A percentile compares a stretch with the other conserved stretches of the same genome.
These are phyloP conservation scores for Moesziomyces parantarcticus DNA, from an alignment of 1,284 basidiomycete genomes.

Conservation along the genomic window DNA sequence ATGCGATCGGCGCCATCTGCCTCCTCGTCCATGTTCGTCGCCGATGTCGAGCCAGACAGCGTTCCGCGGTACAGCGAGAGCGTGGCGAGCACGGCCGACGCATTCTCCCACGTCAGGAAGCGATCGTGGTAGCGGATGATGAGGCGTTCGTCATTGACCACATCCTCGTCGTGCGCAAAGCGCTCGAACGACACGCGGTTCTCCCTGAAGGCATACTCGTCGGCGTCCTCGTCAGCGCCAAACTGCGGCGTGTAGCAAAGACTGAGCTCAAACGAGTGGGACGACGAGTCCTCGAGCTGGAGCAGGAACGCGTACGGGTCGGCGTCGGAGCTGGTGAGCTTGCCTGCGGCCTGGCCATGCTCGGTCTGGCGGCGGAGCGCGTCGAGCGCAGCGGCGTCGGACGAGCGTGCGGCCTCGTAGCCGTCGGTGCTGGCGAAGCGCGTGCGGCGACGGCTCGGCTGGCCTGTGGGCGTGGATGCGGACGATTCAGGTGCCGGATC, in stretches of 20 bases:
- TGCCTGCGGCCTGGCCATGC: conserved; percentile 39
- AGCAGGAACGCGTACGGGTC: conserved; percentile 71
- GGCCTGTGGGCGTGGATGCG: conserved; percentile 21
- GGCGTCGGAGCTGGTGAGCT: conserved; percentile 69
- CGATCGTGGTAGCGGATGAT: conserved; percentile 70
- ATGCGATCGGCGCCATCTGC: conserved; percentile 53
- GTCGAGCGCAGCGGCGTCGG: conserved; percentile 23
- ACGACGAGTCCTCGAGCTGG: conserved; percentile 65
- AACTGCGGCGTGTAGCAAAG: conserved; percentile 50
- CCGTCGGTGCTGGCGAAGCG: conserved; percentile 41
- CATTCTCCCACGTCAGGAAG: conserved; percentile 72
- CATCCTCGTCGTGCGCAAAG: conserved; percentile 70
- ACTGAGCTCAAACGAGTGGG: conserved; percentile 71
- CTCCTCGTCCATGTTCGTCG: conserved; percentile 30
- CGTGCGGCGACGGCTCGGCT: conserved; percentile 13
- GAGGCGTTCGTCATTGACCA: conserved; percentile 71
- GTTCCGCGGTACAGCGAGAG: conserved; percentile 64
- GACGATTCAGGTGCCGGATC: conserved; percentile 17
- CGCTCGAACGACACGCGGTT: conserved; percentile 71
- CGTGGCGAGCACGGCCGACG: conserved; percentile 70
- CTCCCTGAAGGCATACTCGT: conserved; percentile 68
- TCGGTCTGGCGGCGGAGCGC: conserved; percentile 26
- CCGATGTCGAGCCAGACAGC: conserved; percentile 19
- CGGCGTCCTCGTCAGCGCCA: conserved; percentile 57
- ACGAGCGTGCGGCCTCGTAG: conserved; percentile 16